Evolutionary conservation across 805 yeast genomes (phyloP).

Genomic region (Kluyveromyces starmeri): DNA sequence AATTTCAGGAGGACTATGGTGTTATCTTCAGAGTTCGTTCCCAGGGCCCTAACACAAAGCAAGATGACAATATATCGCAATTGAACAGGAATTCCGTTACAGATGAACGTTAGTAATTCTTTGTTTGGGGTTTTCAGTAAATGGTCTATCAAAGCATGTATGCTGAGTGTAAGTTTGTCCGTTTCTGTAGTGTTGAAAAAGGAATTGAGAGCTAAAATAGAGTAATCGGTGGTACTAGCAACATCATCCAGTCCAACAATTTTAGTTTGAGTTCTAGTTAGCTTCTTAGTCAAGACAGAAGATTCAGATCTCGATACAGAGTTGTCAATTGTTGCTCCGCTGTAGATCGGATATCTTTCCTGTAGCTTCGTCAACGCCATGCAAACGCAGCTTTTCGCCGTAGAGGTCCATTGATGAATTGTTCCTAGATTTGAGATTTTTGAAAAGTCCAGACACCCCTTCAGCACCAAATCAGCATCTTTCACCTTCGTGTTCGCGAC

Average conservation of each 20-base stretch:
- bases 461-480: conserved; percentile 24
- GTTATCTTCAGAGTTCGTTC: conserved; percentile 10
- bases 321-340: conserved; percentile 10
- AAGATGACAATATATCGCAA: conserved; percentile 57
- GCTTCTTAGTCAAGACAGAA: conserved; percentile 14
- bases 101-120: conserved; percentile 50
- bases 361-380: conserved; percentile 20
- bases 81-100: conserved; percentile 76
- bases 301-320: conserved; percentile 1
- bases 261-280: conserved; percentile 27
- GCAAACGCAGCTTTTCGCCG: conserved; percentile 19
- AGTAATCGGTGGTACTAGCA: conserved; percentile 23
- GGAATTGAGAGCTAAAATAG: conserved; percentile 39
- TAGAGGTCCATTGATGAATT: conserved; percentile 22
- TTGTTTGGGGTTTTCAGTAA: conserved; percentile 30
- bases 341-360: conserved; percentile 21
- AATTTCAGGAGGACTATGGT: conserved; percentile 32
- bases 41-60: conserved; percentile 34
- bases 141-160: conserved; percentile 43
- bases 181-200: conserved; percentile 58
- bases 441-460: conserved; percentile 27
- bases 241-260: conserved; percentile 19
- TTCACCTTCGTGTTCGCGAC: conserved; percentile 18
- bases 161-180: conserved; percentile 49
- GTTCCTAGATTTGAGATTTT: conserved; percentile 21